Conservation (phyloP, 768 basidiomycete genomes). For the Mycena albidolilacea region DNA sequence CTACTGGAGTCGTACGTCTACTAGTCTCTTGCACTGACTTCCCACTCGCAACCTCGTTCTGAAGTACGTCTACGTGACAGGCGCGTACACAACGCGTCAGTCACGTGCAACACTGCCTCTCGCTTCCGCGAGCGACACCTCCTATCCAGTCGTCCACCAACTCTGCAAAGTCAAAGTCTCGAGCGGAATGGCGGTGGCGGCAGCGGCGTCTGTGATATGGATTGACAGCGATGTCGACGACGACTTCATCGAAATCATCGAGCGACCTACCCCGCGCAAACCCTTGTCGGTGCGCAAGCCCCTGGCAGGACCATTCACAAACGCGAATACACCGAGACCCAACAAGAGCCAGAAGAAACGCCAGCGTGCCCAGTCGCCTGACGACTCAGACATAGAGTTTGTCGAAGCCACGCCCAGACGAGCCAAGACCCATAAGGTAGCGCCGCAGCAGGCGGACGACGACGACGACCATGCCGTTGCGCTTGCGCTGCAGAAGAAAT, state of each 20-base stretch:
- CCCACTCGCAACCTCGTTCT: too few species aligned
- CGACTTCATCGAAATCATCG: slow-evolving; percentile 31
- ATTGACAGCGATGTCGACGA: slow-evolving; percentile 32
- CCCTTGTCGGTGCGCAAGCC: slow-evolving; percentile 9
- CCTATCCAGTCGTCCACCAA: background rate
- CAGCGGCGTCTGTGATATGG: slow-evolving; percentile 27
- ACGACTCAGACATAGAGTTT: slow-evolving; percentile 25
- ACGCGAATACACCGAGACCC: slow-evolving; percentile 10
- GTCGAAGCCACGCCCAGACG: slow-evolving; percentile 4
- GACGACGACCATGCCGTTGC: slow-evolving; percentile 29
- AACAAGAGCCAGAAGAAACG: slow-evolving; percentile 12
- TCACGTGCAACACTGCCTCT: too few species aligned
- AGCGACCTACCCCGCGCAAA: slow-evolving; percentile 21
- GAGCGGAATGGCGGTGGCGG: background rate
- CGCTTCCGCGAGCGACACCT: background rate
- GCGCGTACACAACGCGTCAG: too few species aligned
- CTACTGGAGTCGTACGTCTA: too few species aligned
- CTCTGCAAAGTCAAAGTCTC: background rate
- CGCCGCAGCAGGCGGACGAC: background rate
- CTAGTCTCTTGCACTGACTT: too few species aligned
- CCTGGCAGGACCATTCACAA: slow-evolving; percentile 23
- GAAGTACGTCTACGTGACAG: too few species aligned
- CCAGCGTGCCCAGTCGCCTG: background rate
- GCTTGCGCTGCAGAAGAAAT: slow-evolving; percentile 28
- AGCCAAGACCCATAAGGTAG: background rate